Evolutionary conservation across 2,329 filamentous ascomycete species (phyloP), one percentile per base, ranked within the genome.

Genomic region (Didymosphaeria variabile): DNA sequence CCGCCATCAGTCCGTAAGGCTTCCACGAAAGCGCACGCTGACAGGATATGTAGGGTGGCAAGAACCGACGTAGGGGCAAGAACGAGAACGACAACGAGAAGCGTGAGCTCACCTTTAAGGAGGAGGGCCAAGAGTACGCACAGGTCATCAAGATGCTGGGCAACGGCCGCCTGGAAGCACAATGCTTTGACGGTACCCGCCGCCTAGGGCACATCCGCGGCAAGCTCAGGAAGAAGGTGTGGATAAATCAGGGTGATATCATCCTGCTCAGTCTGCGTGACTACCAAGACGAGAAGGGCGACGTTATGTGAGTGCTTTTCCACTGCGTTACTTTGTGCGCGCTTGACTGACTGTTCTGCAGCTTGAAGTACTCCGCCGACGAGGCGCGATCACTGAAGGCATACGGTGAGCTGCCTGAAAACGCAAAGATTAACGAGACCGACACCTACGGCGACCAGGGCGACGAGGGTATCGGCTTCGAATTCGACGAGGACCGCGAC

Each of bases 341-440:
- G 26, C 44, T 9, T 45, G 23, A 32, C 94, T 82, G 90, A 90
- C 70, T 90, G 92, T 77, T 19, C 36, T 36, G 94, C 64, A 93
- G 94, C 78, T 86, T 96, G 79, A 97, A 97, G 85, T 96, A 97
- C 87, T 60, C 62, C 62, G 76, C 78, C 83, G 95, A 99, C 78
- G 95, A 98, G 85, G 95, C 95, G 74, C 90, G 95, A 77, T 91
- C 89, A 70, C 88, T 99, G 76, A 98, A 98, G 85, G 92, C 93
- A 65, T 98, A 98, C 82, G 95, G 95, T 80, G 95, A 99, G 83
- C 86, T 99, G 63, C 95, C 95, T 71, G 95, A 98, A 84, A 91
- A 89, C 76, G 95, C 95, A 80, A 98, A 98, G 91, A 99, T 99
- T 88, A 99, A 99, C 88, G 95, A 99, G 88, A 97, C 93, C 67